These are phyloP conservation scores for Begonia fuchsioides DNA, from an alignment of 306 rosid genomes.

Conservation along the genomic window DNA sequence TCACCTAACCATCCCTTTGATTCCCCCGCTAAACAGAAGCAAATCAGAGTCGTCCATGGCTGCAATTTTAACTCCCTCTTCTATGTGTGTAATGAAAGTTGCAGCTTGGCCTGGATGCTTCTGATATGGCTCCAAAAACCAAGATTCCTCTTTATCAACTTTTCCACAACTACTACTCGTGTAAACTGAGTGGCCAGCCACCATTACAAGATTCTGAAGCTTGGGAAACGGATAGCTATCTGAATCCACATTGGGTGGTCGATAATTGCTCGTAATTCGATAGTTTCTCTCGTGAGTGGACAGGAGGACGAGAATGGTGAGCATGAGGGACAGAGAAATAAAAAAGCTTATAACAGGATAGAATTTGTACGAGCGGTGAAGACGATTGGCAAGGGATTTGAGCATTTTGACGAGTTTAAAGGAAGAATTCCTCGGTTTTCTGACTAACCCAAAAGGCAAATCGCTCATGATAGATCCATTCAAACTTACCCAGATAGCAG, in stretches of 20 bases:
- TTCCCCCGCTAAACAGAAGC: conserved; percentile 88
- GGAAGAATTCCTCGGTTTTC: conserved; percentile 33
- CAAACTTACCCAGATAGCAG: not conserved
- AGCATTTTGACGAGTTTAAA: conserved; percentile 43
- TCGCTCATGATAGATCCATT: conserved; percentile 27
- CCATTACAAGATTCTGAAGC: conserved; percentile 77
- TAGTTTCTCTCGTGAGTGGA: conserved; percentile 32
- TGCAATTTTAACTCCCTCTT: conserved; percentile 40
- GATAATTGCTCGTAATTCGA: conserved; percentile 12
- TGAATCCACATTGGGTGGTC: conserved; percentile 12
- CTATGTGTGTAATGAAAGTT: conserved; percentile 60
- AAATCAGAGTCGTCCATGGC: conserved; percentile 48
- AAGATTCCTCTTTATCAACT: conserved; percentile 73
- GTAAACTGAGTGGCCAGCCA: conserved; percentile 88
- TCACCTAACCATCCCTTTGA: conserved; percentile 82
- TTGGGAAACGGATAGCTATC: conserved; percentile 40
- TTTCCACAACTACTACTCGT: conserved; percentile 67
- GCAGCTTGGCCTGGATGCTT: conserved; percentile 82
- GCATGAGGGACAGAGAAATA: conserved; percentile 31
- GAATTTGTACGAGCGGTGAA: conserved; percentile 39
- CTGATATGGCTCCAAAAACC: conserved; percentile 92
- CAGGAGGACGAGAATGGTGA: conserved; percentile 33
- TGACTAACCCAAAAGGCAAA: conserved; percentile 37
- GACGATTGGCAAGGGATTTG: conserved; percentile 37
- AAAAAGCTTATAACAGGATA: conserved; percentile 39